These are phyloP conservation scores for Durotheca rogersii DNA, from an alignment of 495 filamentous ascomycete genomes.

Conservation along the genomic window DNA sequence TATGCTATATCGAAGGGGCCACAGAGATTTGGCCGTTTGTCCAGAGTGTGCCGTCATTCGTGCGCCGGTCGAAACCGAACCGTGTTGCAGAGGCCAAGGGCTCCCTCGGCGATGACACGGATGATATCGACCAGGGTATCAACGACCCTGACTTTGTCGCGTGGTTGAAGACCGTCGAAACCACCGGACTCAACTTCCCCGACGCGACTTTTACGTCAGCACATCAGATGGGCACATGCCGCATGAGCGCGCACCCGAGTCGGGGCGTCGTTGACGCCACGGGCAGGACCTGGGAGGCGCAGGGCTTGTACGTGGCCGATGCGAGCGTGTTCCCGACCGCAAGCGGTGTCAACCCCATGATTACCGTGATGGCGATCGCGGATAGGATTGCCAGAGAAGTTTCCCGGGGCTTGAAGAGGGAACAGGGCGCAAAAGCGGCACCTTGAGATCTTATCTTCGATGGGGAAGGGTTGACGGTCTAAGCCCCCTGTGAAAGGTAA, in stretches of 20 bases:
- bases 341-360: constrained; percentile 91
- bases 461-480: too few relatives aligned
- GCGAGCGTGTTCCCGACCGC: constrained; percentile 88
- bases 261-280: constrained; percentile 72
- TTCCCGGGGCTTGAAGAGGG: constrained; percentile 41
- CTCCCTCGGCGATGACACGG: constrained; percentile 32
- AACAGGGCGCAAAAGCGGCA: constrained; percentile 1
- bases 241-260: constrained; percentile 65
- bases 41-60: constrained; percentile 63
- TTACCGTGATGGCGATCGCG: constrained; percentile 84
- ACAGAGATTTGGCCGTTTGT: constrained; percentile 68
- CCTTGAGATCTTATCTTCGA: neutral
- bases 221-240: constrained; percentile 91
- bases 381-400: constrained; percentile 60
- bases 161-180: constrained; percentile 64
- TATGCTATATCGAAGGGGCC: constrained; percentile 75
- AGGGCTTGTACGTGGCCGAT: constrained; percentile 77
- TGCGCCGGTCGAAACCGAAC: constrained; percentile 45
- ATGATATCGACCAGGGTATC: constrained; percentile 50
- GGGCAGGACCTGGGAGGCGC: constrained; percentile 74
- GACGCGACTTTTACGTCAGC: constrained; percentile 55
- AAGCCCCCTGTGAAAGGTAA: too few relatives aligned
- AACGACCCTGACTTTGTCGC: constrained; percentile 65
- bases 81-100: too few relatives aligned
- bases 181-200: constrained; percentile 51